Percentiles rank a stretch among this genome's conserved stretches.
Conservation (phyloP, 2,329 filamentous ascomycete genomes). For the Paracoccidioides brasiliensis region DNA sequence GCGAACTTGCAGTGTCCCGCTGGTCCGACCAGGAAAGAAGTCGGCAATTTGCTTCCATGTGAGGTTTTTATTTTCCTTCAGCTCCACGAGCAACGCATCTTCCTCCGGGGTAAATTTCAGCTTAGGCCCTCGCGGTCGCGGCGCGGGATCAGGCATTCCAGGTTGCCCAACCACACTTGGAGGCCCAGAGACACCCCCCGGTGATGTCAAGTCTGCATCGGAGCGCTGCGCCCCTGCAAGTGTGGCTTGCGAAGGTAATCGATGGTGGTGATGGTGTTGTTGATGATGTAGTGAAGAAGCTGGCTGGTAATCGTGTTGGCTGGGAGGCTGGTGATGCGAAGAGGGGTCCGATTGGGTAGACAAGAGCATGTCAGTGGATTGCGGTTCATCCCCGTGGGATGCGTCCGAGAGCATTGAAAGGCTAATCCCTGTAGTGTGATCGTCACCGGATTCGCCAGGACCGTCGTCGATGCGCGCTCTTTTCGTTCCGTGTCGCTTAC, state of each 20-base stretch:
- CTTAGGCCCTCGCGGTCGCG: constrained; percentile 72
- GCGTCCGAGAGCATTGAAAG: constrained; percentile 23
- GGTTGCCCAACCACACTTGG: constrained; percentile 77
- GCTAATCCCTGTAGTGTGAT: constrained; percentile 19
- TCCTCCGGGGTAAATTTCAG: constrained; percentile 90
- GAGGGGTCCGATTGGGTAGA: constrained; percentile 21
- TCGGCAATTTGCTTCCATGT: constrained; percentile 98
- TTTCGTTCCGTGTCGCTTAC: constrained; percentile 22
- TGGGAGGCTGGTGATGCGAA: constrained; percentile 17
- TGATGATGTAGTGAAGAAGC: constrained; percentile 33
- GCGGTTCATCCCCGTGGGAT: constrained; percentile 18
- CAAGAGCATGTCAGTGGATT: constrained; percentile 25
- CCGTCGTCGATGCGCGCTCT: constrained; percentile 23
- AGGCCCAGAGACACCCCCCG: constrained; percentile 43
- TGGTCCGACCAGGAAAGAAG: constrained; percentile 84
- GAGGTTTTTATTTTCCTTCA: constrained; percentile 88
- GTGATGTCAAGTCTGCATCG: constrained; percentile 37
- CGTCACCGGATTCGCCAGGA: constrained; percentile 16
- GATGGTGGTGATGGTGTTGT: constrained; percentile 66
- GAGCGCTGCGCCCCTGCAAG: constrained; percentile 52
- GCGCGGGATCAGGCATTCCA: constrained; percentile 75
- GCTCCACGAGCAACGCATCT: constrained; percentile 71
- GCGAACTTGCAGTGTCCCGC: constrained; percentile 79
- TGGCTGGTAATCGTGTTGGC: constrained; percentile 21
- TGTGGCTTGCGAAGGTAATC: constrained; percentile 59